Evolutionary conservation across 2,329 filamentous ascomycete species (phyloP).

Genomic region (Fusarium sp.): DNA sequence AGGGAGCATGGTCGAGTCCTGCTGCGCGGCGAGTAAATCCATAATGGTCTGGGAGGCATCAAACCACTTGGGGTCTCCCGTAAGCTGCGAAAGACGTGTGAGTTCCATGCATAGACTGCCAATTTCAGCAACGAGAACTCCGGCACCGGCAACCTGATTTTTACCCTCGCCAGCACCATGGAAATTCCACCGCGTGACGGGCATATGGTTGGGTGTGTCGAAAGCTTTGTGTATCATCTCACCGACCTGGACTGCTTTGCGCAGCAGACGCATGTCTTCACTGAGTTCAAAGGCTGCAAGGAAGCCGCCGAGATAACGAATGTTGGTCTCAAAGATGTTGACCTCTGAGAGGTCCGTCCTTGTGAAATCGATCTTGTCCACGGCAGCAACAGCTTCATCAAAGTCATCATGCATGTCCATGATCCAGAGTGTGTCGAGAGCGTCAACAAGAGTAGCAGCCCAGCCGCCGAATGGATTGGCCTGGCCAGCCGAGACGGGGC

Average conservation of each 20-base stretch:
- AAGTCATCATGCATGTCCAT: constrained; percentile 74
- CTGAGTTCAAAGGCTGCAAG: constrained; percentile 76
- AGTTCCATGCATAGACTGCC: constrained; percentile 78
- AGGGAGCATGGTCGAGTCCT: constrained; percentile 72
- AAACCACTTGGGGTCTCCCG: constrained; percentile 76
- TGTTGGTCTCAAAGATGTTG: constrained; percentile 76
- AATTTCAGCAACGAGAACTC: constrained; percentile 56
- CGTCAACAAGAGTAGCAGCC: constrained; percentile 73
- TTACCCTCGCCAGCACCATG: constrained; percentile 47
- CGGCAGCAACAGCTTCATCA: constrained; percentile 66
- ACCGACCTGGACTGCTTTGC: constrained; percentile 70
- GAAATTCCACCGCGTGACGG: constrained; percentile 60
- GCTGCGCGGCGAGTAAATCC: constrained; percentile 69
- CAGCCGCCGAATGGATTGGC: constrained; percentile 71
- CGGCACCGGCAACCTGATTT: constrained; percentile 45
- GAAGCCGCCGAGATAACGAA: constrained; percentile 75
- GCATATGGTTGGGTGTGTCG: constrained; percentile 74
- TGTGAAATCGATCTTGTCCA: constrained; percentile 68
- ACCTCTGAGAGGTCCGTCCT: constrained; percentile 58
- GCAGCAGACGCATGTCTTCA: constrained; percentile 62
- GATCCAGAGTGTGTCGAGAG: constrained; percentile 77
- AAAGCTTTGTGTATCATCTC: constrained; percentile 72
- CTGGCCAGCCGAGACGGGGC: constrained; percentile 61
- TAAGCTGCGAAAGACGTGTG: constrained; percentile 76
- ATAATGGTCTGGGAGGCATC: constrained; percentile 75